These are phyloP conservation scores for Cinnamomum micranthum DNA, from an alignment of 164 flowering plant genomes.

Conservation along the genomic window DNA sequence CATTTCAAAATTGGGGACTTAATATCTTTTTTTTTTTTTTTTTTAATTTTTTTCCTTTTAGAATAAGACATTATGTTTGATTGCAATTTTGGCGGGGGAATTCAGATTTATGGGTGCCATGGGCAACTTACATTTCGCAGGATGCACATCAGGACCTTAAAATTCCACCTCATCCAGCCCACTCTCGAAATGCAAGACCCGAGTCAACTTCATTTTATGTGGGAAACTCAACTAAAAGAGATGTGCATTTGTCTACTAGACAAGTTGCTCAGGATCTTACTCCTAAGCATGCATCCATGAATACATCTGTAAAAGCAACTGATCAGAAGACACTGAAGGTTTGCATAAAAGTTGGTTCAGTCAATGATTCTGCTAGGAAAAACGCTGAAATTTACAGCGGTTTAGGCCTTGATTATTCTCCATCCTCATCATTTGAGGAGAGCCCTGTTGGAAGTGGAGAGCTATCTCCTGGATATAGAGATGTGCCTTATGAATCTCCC, in stretches of 20 bases:
- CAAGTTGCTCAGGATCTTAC: constrained; percentile 25
- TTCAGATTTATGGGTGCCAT: constrained; percentile 16
- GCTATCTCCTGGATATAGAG: constrained; percentile 25
- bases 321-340: constrained; percentile 75
- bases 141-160: constrained; percentile 29
- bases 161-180: constrained; percentile 27
- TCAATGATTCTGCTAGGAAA: constrained; percentile 46
- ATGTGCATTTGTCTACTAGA: constrained; percentile 18
- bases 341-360: constrained; percentile 69
- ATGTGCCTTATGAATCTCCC: constrained; percentile 43
- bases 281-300: constrained; percentile 27
- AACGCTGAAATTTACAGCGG: constrained; percentile 83
- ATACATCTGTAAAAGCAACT: constrained; percentile 23
- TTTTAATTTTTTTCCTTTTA: background rate
- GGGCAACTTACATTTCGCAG: constrained; percentile 32
- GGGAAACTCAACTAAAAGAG: constrained; percentile 28
- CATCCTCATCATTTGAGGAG: constrained; percentile 55
- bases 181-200: constrained; percentile 16
- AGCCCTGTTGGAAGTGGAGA: constrained; percentile 50
- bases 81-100: constrained; percentile 3
- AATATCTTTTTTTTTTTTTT: background rate
- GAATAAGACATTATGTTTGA: background rate
- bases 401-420: constrained; percentile 74
- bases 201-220: constrained; percentile 17
- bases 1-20: background rate